Base-by-base conservation (phyloP, 371 early-diverging fungal genomes). In the Actinomucor elegans region DNA sequence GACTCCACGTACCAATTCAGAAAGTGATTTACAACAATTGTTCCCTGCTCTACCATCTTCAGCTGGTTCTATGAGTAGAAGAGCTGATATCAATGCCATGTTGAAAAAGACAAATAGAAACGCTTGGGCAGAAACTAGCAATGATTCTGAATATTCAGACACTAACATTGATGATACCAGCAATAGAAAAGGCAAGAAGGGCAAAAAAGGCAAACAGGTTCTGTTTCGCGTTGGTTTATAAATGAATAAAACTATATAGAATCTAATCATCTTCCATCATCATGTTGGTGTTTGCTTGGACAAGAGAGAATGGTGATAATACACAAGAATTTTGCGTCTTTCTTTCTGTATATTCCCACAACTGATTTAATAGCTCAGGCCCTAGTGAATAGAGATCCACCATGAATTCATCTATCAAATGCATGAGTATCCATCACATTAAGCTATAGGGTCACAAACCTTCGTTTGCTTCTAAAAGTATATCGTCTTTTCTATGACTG, bases 171-270 rank as follows among this genome's bases (percentile, higher is more conserved):
- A 50, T 21, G 24, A 17, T 11, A 46, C 23, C 10, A 18, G 20
- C 3, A 52, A 32, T 44, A 54, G 29, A 48, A 52, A 67, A 38
- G n/a, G n/a, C n/a, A 68, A 78, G 46, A 83, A 81, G 66, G 73
- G 73, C n/a, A 80, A 77, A 55, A 81, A 84, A 59, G 75, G 57
- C 24, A 65, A 83, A 57, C 79, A 82, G 56, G 73, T 81, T 29
- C 60, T 85, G 41, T 76, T 85, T 47, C 80, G 81, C 38, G 83
- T 85, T 42, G 85, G 85, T 24, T 67, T 77, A 38, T 63, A 57
- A 33, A 37, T 2, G 26, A 11, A 6, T 23, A 23, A 23, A 40
- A 40, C 11, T 23, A 40, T 18, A 6, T 4, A 17, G 21, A 10
- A 24, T 33, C 48, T 47, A 57, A 21, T 61, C 55, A 5, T 61